phyloP scores from a whole-genome alignment of 202 grass and related monocot genomes.

The Elaeis oleifera region DNA sequence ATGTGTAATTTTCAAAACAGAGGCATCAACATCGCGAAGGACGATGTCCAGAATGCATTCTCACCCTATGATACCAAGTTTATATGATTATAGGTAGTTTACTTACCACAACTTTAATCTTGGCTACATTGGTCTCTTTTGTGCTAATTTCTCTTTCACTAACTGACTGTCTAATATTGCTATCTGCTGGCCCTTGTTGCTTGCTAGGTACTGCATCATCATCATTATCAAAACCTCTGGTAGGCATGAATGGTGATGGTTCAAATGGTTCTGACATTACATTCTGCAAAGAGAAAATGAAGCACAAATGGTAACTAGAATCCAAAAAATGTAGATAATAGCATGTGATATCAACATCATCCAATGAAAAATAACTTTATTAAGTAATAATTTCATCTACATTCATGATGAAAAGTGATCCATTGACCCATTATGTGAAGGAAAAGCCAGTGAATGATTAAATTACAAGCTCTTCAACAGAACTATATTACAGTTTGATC shows the following conservation, averaged over 20 bases:
- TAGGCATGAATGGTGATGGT: slow-evolving; percentile 74
- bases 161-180: slow-evolving; percentile 35
- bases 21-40: no score
- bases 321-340: no score
- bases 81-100: slow-evolving; percentile 1
- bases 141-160: slow-evolving; percentile 54
- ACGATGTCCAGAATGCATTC: no score
- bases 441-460: no score
- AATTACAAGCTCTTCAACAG: no score
- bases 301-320: slow-evolving; percentile 14
- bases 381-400: no score
- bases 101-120: slow-evolving; percentile 99
- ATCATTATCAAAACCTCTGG: slow-evolving; percentile 68
- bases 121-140: slow-evolving; percentile 88
- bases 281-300: slow-evolving; percentile 49
- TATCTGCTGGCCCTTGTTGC: slow-evolving; percentile 54
- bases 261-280: slow-evolving; percentile 71
- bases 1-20: no score
- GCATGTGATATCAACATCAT: no score
- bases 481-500: no score
- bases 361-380: no score
- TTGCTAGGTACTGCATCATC: slow-evolving; percentile 43
- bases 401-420: no score
- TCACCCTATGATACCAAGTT: background rate
- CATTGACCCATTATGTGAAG: no score